Evolutionary conservation across 2,329 filamentous ascomycete genomes (phyloP), one percentile per base, ranked within the genome.

Genomic region (Phyllosticta paracitricarpa): DNA sequence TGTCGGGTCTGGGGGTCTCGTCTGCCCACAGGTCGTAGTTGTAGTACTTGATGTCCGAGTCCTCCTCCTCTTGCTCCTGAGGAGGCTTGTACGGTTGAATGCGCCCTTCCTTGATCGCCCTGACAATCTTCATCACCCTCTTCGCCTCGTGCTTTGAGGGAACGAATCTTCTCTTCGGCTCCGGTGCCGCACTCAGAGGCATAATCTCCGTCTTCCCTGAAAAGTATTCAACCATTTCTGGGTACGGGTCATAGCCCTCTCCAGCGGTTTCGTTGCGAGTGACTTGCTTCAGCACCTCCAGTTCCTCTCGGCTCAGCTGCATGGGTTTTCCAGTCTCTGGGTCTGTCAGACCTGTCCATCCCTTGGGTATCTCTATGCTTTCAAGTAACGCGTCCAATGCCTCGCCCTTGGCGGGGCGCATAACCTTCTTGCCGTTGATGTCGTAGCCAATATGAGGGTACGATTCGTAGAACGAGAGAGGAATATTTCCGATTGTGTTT

Each of bases 391-490:
- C 91, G 79, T 99, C 94, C 33, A 99, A 79, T 40, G 94, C 94
- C 72, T 96, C 89, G 58, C 93, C 93, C 67, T 91, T 93, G 3
- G 95, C 94, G 6, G 94, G 94, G 58, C 94, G 88, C 86, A 96
- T 89, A 65, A 99, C 96, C 75, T 89, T 95, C 82, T 95, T 97
- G 74, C 94, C 94, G 74, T 99, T 96, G 78, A 99, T 97, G 69
- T 97, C 90, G 77, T 99, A 99, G 63, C 94, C 94, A 72, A 99
- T 97, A 73, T 99, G 94, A 57, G 94, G 94, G 72, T 97, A 99
- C 40, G 90, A 89, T 73, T 99, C 94, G 79, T 99, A 99, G 77
- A 96, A 97, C 2, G 89, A 88, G 57, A 97, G 79, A 4, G 92
- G 90, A 63, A 99, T 99, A 72, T 97, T 82, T 67, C 94, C 95